These are phyloP conservation scores for Ceratocystis variospora DNA, from an alignment of 2,329 filamentous ascomycete species.

Conservation along the genomic window DNA sequence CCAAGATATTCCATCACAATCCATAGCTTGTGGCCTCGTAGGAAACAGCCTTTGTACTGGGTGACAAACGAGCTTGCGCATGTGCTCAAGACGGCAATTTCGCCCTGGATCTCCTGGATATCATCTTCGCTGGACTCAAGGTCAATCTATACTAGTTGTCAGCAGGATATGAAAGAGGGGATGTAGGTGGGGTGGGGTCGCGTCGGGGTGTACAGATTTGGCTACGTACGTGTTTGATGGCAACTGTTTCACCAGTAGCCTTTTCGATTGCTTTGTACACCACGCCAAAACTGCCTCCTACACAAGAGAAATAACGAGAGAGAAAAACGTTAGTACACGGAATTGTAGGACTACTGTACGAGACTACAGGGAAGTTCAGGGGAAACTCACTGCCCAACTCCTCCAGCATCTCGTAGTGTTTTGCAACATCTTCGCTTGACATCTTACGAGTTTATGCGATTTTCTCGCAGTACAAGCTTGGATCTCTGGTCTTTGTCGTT, in stretches of 20 bases:
- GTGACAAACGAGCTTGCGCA: constrained; percentile 91
- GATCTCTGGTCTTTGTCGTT: not conserved
- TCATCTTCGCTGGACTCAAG: constrained; percentile 98
- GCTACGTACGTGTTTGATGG: constrained; percentile 77
- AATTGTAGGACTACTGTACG: not conserved
- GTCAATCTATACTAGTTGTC: constrained; percentile 55
- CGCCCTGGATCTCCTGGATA: constrained; percentile 94
- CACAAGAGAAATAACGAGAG: not conserved
- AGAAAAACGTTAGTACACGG: constrained; percentile 15
- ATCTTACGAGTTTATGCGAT: constrained; percentile 27
- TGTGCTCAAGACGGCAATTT: constrained; percentile 88
- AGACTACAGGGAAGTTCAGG: not conserved
- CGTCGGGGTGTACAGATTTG: not conserved
- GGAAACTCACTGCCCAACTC: constrained; percentile 73
- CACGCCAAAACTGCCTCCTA: constrained; percentile 87
- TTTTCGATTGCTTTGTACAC: constrained; percentile 96
- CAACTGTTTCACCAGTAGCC: constrained; percentile 79
- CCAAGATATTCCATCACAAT: constrained; percentile 98
- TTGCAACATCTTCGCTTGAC: constrained; percentile 56
- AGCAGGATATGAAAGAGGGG: not conserved
- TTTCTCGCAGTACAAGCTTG: not conserved
- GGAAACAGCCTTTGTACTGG: constrained; percentile 89
- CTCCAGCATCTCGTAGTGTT: constrained; percentile 87
- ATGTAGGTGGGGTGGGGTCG: not conserved
- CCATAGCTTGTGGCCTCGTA: constrained; percentile 95